These are phyloP conservation scores for Komagataella kurtzmanii DNA, from an alignment of 805 yeast genomes.

Conservation along the genomic window DNA sequence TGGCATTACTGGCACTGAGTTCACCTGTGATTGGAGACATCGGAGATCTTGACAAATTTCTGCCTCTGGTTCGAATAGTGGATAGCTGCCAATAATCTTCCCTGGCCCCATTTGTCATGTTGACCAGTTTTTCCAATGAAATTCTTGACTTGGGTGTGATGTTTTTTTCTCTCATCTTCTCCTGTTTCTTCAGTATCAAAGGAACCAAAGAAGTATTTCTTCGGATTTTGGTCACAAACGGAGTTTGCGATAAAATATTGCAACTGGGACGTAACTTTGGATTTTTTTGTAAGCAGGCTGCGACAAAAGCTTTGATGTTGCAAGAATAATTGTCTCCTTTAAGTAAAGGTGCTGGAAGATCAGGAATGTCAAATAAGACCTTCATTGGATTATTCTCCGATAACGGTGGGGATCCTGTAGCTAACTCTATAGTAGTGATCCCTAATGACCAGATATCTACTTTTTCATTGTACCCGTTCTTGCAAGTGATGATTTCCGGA, in stretches of 20 bases:
- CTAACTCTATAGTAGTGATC: slow-evolving; percentile 77
- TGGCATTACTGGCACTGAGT: not conserved
- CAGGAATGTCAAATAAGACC: slow-evolving; percentile 60
- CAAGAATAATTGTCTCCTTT: slow-evolving; percentile 28
- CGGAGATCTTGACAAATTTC: not conserved
- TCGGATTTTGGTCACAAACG: slow-evolving; percentile 30
- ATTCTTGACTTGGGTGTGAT: not conserved
- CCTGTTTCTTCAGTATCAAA: slow-evolving; percentile 25
- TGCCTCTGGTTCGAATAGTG: not conserved
- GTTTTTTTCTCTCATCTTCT: slow-evolving; percentile 18
- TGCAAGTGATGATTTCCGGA: slow-evolving; percentile 70
- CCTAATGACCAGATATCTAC: slow-evolving; percentile 97
- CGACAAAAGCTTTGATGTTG: slow-evolving; percentile 19
- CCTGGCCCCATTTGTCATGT: not conserved
- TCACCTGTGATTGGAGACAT: not conserved
- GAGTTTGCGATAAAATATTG: slow-evolving; percentile 32
- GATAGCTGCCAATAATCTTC: not conserved
- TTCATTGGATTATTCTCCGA: slow-evolving; percentile 64
- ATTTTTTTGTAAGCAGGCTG: slow-evolving; percentile 5
- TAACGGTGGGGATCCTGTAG: slow-evolving; percentile 74
- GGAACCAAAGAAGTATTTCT: slow-evolving; percentile 16
- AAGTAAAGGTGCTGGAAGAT: slow-evolving; percentile 45
- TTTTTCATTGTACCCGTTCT: slow-evolving; percentile 61
- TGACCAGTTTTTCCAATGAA: not conserved
- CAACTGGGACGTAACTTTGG: slow-evolving; percentile 23